Evolutionary conservation across 352 stramenopile species (phyloP), one percentile per base, ranked within the genome.

Genomic region (Globisporangium ultimum): DNA sequence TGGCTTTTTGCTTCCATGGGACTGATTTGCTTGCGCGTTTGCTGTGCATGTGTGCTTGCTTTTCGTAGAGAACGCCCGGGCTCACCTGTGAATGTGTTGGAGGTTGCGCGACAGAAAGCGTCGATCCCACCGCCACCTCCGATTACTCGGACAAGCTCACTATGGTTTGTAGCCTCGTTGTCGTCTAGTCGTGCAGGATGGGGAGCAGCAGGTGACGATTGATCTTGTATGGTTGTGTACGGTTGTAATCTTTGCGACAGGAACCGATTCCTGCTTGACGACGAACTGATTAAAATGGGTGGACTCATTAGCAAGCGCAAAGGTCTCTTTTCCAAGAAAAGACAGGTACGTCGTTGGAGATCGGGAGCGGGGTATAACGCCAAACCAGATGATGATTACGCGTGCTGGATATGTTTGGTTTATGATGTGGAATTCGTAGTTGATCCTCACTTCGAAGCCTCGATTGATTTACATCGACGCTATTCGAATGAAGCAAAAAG

Each of bases 401-500:
- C 21, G 18, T 48, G n/a, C 14, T 42, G 15, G 14, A n/a, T 53
- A 4, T 56, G 21, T 48, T 21, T n/a, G 7, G 42, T 21, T 43
- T 36, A 36, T 36, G 28, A 36, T 36, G 28, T 10, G 28, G 28
- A 36, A 20, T 13, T 20, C 12, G 8, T 54, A 90, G 71, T 68
- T 95, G 53, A 91, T 95, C 58, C 64, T 95, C 54, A 95, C 86
- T 28, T 93, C 86, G 0, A 88, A 84, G 66, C 86, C 86, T 36
- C 84, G 86, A 41, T 67, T 95, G 70, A 95, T 95, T 64, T 95
- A 95, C 81, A 95, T 95, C 64, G 86, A 95, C 57, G 75, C 86
- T 49, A 93, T 93, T 73, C 86, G 86, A 77, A 95, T 93, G 86
- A 87, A 87, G 71, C 86, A 95, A 71, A 93, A 95, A 67, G 84